Conservation (phyloP, 192 early-diverging fungal genomes). For the Podila horticola region DNA sequence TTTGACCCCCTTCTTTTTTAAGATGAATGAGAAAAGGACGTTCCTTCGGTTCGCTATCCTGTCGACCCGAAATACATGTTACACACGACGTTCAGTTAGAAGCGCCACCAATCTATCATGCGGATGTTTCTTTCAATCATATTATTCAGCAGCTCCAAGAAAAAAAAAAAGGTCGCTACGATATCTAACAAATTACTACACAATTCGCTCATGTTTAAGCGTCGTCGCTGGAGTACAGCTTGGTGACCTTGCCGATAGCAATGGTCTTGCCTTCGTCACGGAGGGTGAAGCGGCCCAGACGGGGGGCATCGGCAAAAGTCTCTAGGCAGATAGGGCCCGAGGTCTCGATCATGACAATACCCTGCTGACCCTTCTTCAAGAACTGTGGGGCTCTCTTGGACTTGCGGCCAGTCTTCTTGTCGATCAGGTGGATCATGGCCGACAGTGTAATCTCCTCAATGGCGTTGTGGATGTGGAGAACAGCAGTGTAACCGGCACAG, state of each 20-base stretch:
- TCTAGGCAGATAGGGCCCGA: conserved; percentile 86
- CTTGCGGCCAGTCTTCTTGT: conserved; percentile 92
- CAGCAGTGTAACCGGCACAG: conserved; percentile 93
- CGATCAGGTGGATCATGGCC: conserved; percentile 87
- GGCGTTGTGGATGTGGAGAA: conserved; percentile 91
- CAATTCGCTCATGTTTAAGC: conserved; percentile 13
- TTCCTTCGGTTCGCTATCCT: too few relatives aligned
- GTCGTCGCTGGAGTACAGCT: conserved; percentile 58
- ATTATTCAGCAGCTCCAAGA: too few relatives aligned
- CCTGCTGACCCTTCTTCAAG: conserved; percentile 91
- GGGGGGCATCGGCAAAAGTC: conserved; percentile 84
- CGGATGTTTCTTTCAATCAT: too few relatives aligned
- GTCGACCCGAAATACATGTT: too few relatives aligned
- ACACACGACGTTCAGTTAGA: too few relatives aligned
- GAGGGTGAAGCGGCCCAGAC: conserved; percentile 97
- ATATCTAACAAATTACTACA: too few relatives aligned
- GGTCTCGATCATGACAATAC: conserved; percentile 87
- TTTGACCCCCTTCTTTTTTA: too few relatives aligned
- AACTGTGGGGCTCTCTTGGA: conserved; percentile 92
- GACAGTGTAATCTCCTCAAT: conserved; percentile 89
- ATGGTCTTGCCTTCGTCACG: conserved; percentile 97
- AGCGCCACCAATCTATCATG: too few relatives aligned
- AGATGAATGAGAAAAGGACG: too few relatives aligned
- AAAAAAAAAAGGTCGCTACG: too few relatives aligned
- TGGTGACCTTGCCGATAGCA: conserved; percentile 95